Conservation (phyloP, 73 alveolate genomes). For the Effrenium voratum region DNA sequence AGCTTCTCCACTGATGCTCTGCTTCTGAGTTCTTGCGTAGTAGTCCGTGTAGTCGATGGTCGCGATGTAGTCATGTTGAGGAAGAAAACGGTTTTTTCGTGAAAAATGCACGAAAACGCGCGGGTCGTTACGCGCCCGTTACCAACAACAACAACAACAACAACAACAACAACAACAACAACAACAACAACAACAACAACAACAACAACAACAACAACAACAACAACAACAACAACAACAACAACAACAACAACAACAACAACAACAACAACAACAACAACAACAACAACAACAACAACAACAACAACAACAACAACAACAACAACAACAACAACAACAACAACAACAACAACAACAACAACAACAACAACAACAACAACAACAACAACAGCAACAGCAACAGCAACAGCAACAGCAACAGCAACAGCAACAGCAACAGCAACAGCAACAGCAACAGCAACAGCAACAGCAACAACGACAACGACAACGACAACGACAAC, state of each 20-base stretch:
- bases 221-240: not conserved
- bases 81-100: no score
- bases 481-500: not conserved
- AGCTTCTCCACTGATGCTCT: no score
- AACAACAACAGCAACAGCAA: not conserved
- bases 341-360: not conserved
- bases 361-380: not conserved
- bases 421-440: conserved; percentile 2
- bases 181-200: not conserved
- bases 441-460: not conserved
- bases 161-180: not conserved
- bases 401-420: not conserved
- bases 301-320: not conserved
- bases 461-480: not conserved
- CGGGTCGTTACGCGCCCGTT: no score
- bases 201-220: not conserved
- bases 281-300: not conserved
- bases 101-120: no score
- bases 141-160: no score
- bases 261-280: not conserved
- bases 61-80: no score
- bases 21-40: no score
- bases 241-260: not conserved
- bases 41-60: no score
- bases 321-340: not conserved